Percentiles rank a stretch among this genome's conserved stretches.
Conservation (phyloP, 2,329 filamentous ascomycete species). For the Paraconiothyrium brasiliense region DNA sequence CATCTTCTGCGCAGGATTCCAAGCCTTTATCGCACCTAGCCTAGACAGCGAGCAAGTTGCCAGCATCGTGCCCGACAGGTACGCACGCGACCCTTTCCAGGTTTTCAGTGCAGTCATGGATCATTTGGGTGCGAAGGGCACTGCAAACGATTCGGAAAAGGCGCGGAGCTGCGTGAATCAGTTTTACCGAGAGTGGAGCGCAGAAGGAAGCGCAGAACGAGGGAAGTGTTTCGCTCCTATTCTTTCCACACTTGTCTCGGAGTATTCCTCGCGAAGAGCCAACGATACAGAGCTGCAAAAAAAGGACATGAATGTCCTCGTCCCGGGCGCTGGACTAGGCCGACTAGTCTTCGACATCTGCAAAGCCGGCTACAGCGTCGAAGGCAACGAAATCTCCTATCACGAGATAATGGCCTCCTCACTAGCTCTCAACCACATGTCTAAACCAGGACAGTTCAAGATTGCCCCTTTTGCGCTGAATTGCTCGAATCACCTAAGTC, state of each 20-base stretch:
- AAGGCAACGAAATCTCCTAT: slow-evolving; percentile 95
- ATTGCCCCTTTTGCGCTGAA: slow-evolving; percentile 87
- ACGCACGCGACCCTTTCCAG: slow-evolving; percentile 39
- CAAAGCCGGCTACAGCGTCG: slow-evolving; percentile 73
- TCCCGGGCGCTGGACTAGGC: slow-evolving; percentile 90
- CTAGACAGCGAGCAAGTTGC: slow-evolving; percentile 46
- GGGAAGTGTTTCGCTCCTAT: slow-evolving; percentile 81
- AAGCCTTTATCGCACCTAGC: slow-evolving; percentile 43
- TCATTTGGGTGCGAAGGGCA: slow-evolving; percentile 76
- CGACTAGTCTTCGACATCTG: slow-evolving; percentile 90
- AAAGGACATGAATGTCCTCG: slow-evolving; percentile 71
- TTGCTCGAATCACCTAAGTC: slow-evolving; percentile 84
- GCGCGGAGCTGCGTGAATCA: slow-evolving; percentile 91
- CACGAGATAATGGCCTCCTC: slow-evolving; percentile 91
- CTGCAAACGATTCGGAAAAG: slow-evolving; percentile 82
- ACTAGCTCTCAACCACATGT: slow-evolving; percentile 76
- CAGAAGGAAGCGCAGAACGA: slow-evolving; percentile 77
- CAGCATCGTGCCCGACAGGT: slow-evolving; percentile 41
- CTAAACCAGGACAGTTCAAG: slow-evolving; percentile 68
- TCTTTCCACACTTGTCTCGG: slow-evolving; percentile 67
- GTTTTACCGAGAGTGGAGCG: slow-evolving; percentile 94
- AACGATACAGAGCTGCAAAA: slow-evolving; percentile 34
- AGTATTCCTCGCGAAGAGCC: slow-evolving; percentile 47
- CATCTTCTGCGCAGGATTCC: slow-evolving; percentile 68
- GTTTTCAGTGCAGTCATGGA: slow-evolving; percentile 60